These are phyloP conservation scores for Alternaria brassicicola DNA, from an alignment of 2,329 filamentous ascomycete species.

Conservation along the genomic window DNA sequence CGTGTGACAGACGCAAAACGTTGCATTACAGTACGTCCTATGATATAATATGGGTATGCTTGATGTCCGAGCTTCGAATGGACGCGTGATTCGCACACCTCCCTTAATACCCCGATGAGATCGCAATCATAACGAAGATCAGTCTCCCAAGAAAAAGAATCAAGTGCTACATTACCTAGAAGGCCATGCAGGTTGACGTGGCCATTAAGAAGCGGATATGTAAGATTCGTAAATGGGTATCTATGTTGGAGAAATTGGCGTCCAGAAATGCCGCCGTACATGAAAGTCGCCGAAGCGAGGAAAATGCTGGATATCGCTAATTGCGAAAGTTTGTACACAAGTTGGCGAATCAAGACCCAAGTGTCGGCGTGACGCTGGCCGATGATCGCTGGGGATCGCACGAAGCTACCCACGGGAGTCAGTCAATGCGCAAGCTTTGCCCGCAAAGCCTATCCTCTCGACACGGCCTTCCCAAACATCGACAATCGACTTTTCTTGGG, in stretches of 20 bases:
- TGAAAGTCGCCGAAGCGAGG: not conserved
- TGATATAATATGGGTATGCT: not conserved
- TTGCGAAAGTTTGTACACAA: not conserved
- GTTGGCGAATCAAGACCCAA: not conserved
- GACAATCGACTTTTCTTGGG: constrained; percentile 39
- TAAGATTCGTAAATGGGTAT: constrained; percentile 13
- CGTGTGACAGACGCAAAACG: not conserved
- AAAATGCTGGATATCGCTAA: constrained; percentile 7
- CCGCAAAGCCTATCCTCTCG: constrained; percentile 13
- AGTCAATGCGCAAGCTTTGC: constrained; percentile 12
- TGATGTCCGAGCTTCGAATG: not conserved
- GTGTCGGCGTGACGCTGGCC: not conserved
- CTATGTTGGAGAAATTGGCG: constrained; percentile 6
- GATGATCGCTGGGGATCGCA: not conserved
- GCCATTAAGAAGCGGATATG: not conserved
- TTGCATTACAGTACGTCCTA: not conserved
- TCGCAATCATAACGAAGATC: not conserved
- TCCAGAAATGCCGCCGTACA: constrained; percentile 3
- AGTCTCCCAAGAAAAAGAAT: not conserved
- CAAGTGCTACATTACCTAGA: not conserved
- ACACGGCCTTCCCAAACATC: constrained; percentile 23
- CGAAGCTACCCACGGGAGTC: constrained; percentile 14
- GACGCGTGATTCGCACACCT: not conserved
- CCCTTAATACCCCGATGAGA: not conserved
- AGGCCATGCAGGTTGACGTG: not conserved